These are phyloP conservation scores for Calycina herbarum DNA, from an alignment of 2,329 filamentous ascomycete species.

Conservation along the genomic window DNA sequence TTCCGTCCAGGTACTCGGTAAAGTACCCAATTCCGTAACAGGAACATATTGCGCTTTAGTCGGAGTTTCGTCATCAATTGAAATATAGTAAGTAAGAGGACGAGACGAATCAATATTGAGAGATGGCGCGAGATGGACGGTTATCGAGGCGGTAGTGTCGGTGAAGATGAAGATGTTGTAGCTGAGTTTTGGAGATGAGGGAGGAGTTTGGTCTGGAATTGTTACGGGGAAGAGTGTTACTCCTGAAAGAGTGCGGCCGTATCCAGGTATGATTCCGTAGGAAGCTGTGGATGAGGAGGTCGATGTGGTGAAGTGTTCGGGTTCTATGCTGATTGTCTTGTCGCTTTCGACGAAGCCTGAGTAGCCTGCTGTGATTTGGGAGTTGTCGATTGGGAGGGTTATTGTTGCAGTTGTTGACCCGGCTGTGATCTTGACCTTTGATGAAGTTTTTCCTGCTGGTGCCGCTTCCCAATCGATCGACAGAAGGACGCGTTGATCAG, in stretches of 20 bases:
- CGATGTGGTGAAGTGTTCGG: conserved; percentile 47
- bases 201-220: conserved; percentile 49
- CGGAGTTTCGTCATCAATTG: conserved; percentile 41
- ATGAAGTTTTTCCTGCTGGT: conserved; percentile 13
- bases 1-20: conserved; percentile 21
- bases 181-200: conserved; percentile 54
- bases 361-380: conserved; percentile 10
- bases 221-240: conserved; percentile 55
- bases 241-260: conserved; percentile 57
- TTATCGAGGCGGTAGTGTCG: conserved; percentile 40
- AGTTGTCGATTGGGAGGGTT: conserved; percentile 17
- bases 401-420: conserved; percentile 14
- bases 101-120: conserved; percentile 51
- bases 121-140: conserved; percentile 50
- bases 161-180: conserved; percentile 62
- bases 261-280: conserved; percentile 53
- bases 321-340: conserved; percentile 53
- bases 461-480: conserved; percentile 18
- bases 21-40: conserved; percentile 21
- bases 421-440: conserved; percentile 15
- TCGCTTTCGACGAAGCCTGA: conserved; percentile 21
- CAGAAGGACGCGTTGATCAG: conserved; percentile 21
- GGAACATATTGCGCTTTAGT: conserved; percentile 37
- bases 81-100: conserved; percentile 51
- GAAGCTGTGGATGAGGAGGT: conserved; percentile 39